Percentiles rank a stretch among this genome's conserved stretches.
Evolutionary conservation across 768 basidiomycete species (phyloP).

Genomic region (Termitomyces sp.): DNA sequence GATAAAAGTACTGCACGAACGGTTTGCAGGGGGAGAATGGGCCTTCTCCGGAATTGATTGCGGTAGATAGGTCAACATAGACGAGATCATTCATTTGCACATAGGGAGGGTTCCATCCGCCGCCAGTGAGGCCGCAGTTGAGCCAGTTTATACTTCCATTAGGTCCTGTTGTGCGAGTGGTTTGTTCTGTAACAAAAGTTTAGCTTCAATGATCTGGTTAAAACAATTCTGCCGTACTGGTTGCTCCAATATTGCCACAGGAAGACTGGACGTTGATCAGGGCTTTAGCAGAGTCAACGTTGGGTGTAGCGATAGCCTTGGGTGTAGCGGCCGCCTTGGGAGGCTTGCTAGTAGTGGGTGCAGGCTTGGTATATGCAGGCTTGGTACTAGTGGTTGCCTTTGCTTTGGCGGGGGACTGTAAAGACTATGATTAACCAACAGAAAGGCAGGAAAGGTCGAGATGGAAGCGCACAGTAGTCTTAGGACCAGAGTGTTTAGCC

Average conservation of each 20-base stretch:
- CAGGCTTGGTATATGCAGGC: conserved; percentile 13
- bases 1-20: conserved; percentile 53
- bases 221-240: conserved; percentile 29
- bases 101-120: conserved; percentile 72
- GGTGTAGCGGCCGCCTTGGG: not conserved
- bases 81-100: conserved; percentile 52
- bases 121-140: conserved; percentile 66
- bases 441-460: not conserved
- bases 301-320: conserved; percentile 1
- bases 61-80: conserved; percentile 39
- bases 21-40: conserved; percentile 59
- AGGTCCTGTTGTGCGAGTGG: conserved; percentile 52
- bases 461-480: not conserved
- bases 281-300: conserved; percentile 15
- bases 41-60: conserved; percentile 43
- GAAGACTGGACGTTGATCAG: conserved; percentile 33
- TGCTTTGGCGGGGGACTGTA: conserved; percentile 1
- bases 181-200: conserved; percentile 33
- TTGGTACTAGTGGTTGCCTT: conserved; percentile 9
- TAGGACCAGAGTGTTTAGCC: conserved; percentile 6
- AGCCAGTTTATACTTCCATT: conserved; percentile 75
- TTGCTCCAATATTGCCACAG: conserved; percentile 52
- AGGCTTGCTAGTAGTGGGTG: not conserved
- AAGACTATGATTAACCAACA: not conserved
- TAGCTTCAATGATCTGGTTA: not conserved